Conservation (phyloP, 495 filamentous ascomycete genomes). For the Daldinia grandis region DNA sequence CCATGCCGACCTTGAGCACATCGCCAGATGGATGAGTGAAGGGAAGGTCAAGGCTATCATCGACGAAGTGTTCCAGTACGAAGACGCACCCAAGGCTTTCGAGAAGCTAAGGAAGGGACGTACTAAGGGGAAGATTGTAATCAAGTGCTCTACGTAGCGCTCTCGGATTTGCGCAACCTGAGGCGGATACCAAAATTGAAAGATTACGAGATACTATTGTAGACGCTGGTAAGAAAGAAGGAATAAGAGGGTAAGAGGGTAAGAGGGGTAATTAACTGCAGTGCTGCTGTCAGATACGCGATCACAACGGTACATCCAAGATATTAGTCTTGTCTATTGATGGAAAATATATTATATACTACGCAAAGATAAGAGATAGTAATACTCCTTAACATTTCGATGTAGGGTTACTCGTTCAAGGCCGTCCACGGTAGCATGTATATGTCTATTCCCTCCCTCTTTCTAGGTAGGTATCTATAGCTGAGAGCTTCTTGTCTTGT, state of each 20-base stretch:
- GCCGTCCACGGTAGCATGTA: not conserved
- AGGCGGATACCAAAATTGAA: not conserved
- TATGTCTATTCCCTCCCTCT: not conserved
- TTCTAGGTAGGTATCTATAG: slow-evolving; percentile 1
- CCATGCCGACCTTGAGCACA: slow-evolving; percentile 58
- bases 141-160: slow-evolving; percentile 54
- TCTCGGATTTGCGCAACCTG: not conserved
- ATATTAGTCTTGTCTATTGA: not conserved
- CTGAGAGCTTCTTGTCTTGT: not conserved
- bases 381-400: not conserved
- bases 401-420: not conserved
- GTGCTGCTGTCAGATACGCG: too few relatives aligned
- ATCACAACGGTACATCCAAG: too few relatives aligned
- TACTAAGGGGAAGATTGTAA: slow-evolving; percentile 74
- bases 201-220: too few relatives aligned
- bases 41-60: slow-evolving; percentile 69
- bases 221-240: too few relatives aligned
- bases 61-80: slow-evolving; percentile 68
- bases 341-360: not conserved
- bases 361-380: not conserved
- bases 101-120: slow-evolving; percentile 68
- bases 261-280: too few relatives aligned
- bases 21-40: slow-evolving; percentile 67
- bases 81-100: slow-evolving; percentile 69
- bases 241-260: too few relatives aligned